phyloP scores from a whole-genome alignment of 2,329 filamentous ascomycete genomes.

The Chaetothyriales sp. region DNA sequence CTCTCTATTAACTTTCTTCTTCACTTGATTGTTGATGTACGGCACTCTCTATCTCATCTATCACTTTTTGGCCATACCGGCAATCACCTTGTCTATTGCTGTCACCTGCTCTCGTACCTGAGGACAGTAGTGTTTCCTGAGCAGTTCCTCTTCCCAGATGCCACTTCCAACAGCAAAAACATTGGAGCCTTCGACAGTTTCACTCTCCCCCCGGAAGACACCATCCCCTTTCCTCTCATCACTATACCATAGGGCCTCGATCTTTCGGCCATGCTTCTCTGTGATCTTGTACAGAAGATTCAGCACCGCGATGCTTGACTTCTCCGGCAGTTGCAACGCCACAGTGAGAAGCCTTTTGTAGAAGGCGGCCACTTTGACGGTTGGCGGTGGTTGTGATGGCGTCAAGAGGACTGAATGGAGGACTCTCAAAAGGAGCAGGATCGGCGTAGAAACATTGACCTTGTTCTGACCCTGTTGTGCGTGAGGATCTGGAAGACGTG shows the following conservation, averaged over 20 bases:
- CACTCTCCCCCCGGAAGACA: constrained; percentile 57
- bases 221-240: constrained; percentile 89
- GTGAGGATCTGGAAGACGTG: constrained; percentile 54
- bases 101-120: constrained; percentile 63
- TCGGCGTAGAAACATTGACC: constrained; percentile 89
- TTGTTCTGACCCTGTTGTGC: constrained; percentile 40
- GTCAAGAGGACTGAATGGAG: constrained; percentile 65
- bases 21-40: background rate
- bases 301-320: constrained; percentile 66
- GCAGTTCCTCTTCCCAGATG: constrained; percentile 82
- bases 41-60: no score
- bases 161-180: constrained; percentile 61
- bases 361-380: constrained; percentile 76
- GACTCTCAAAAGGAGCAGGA: constrained; percentile 76
- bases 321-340: constrained; percentile 76
- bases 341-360: constrained; percentile 76
- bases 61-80: constrained; percentile 9
- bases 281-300: constrained; percentile 63
- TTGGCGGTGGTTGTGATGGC: constrained; percentile 56
- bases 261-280: constrained; percentile 66
- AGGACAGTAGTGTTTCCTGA: constrained; percentile 74
- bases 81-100: constrained; percentile 52
- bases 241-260: constrained; percentile 79
- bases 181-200: constrained; percentile 71
- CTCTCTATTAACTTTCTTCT: no score